Evolutionary conservation across 306 rosid genomes (phyloP), one percentile per base, ranked within the genome.

Genomic region (Acacia melanoxylon): DNA sequence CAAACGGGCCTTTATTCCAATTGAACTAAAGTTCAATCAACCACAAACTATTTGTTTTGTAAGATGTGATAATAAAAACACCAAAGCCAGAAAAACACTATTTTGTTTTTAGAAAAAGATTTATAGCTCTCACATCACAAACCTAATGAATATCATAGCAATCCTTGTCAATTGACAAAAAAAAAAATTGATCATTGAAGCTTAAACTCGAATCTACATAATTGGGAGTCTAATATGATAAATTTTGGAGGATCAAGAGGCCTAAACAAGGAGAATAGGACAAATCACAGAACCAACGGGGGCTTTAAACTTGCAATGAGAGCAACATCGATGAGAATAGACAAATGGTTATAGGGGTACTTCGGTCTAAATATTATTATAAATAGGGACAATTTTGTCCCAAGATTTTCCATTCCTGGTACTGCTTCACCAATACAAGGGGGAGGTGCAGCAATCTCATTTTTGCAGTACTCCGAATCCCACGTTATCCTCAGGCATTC

Each of bases 31-130:
- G 24, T 68, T 81, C 81, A 77, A 80, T 42, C 78, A 27, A 40
- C 6, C 14, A 29, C 12, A 20, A 83, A 37, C 65, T 29, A 68
- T 54, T 56, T 6, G 13, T 59, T 24, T 11, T 22, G 59, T 10
- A 7, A 16, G 6, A 8, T 15, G 17, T 19, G 46, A 62, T 24
- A 2, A 3, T 25, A 14, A 25, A 16, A 33, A 66, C 4, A 33
- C 22, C 22, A 65, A 16, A 12, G 16, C 44, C 24, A 77, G 67
- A 65, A 56, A 46, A 83, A 80, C 88, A 88, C 85, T 82, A 83
- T 73, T 51, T 51, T 51, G 1, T 16, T 16, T 5, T 48, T 10
- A 46, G 20, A 8, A 35, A 31, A 27, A 14, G 3, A 33, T 78
- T 78, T 76, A 78, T 37, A 24, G 45, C 54, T 52, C 33, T 37